Percentiles rank a stretch among this genome's conserved stretches.
Conservation (phyloP, 495 filamentous ascomycete species). For the Podospora didyma region DNA sequence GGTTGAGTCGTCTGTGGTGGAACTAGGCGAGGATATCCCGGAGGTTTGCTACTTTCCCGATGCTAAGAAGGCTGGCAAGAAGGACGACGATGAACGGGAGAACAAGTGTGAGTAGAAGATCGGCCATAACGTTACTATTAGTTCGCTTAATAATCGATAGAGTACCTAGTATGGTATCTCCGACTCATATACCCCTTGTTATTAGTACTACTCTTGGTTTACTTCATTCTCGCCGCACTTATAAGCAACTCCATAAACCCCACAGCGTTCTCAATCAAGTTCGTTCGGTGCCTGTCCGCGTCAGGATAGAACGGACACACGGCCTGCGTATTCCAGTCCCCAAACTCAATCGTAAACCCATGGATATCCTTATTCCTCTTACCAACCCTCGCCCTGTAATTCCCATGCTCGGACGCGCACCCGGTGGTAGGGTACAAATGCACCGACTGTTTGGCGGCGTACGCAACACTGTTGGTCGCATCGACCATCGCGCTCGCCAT, state of each 20-base stretch:
- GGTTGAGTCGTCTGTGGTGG: no score
- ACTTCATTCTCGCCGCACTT: conserved; percentile 1
- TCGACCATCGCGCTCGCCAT: conserved; percentile 3
- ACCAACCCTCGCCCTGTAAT: background rate
- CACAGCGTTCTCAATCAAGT: conserved; percentile 2
- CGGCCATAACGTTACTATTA: no score
- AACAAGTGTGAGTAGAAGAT: no score
- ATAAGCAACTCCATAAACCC: conserved; percentile 5
- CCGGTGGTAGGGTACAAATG: conserved; percentile 6
- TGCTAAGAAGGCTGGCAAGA: no score
- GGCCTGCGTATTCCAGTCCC: background rate
- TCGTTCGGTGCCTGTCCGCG: background rate
- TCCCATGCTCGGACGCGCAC: conserved; percentile 1
- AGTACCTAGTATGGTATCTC: no score
- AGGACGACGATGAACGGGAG: no score
- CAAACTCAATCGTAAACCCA: conserved; percentile 7
- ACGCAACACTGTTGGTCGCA: background rate
- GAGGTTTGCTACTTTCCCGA: no score
- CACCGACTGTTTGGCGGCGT: background rate
- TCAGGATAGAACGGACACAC: conserved; percentile 8
- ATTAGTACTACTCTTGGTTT: no score
- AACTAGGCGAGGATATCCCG: no score
- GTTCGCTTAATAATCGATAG: no score
- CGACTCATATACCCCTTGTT: no score
- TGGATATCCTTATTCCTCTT: conserved; percentile 1